phyloP scores from a whole-genome alignment of 805 yeast species.

The Schizosaccharomyces cryophilus region DNA sequence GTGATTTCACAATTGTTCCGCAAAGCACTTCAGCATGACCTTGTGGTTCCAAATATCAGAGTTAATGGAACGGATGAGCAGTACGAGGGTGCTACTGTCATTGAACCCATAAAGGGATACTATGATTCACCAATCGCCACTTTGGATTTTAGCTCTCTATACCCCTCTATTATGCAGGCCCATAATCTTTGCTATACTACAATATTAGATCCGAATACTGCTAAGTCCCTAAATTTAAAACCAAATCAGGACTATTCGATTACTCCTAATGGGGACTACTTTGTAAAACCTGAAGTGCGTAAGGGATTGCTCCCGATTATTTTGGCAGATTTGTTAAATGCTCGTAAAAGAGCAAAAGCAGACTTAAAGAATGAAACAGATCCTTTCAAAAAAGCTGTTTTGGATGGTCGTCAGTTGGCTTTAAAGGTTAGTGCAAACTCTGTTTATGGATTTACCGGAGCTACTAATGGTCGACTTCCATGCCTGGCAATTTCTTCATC shows the following conservation, averaged over 20 bases:
- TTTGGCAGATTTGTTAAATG: conserved; percentile 62
- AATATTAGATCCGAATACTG: conserved; percentile 39
- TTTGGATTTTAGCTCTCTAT: conserved; percentile 85
- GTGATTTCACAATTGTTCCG: conserved; percentile 87
- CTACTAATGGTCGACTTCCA: conserved; percentile 89
- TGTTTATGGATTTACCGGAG: conserved; percentile 97
- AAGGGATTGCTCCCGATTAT: conserved; percentile 83
- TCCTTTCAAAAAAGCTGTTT: conserved; percentile 76
- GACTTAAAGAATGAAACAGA: conserved; percentile 83
- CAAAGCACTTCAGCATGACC: conserved; percentile 65
- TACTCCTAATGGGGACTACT: conserved; percentile 81
- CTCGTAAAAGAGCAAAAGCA: conserved; percentile 78
- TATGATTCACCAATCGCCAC: conserved; percentile 96
- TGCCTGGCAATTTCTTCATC: conserved; percentile 91
- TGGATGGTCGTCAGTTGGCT: conserved; percentile 93
- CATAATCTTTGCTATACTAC: conserved; percentile 93
- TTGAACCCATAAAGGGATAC: conserved; percentile 87
- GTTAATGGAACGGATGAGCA: conserved; percentile 68
- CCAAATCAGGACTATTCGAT: conserved; percentile 56
- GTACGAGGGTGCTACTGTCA: conserved; percentile 97
- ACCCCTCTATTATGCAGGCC: conserved; percentile 98
- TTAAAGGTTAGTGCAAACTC: conserved; percentile 92
- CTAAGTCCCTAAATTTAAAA: conserved; percentile 26
- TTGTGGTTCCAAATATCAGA: conserved; percentile 75
- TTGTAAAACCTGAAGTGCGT: conserved; percentile 43